These are phyloP conservation scores for Colletotrichum tabaci DNA, from an alignment of 2,329 filamentous ascomycete species.

Conservation along the genomic window DNA sequence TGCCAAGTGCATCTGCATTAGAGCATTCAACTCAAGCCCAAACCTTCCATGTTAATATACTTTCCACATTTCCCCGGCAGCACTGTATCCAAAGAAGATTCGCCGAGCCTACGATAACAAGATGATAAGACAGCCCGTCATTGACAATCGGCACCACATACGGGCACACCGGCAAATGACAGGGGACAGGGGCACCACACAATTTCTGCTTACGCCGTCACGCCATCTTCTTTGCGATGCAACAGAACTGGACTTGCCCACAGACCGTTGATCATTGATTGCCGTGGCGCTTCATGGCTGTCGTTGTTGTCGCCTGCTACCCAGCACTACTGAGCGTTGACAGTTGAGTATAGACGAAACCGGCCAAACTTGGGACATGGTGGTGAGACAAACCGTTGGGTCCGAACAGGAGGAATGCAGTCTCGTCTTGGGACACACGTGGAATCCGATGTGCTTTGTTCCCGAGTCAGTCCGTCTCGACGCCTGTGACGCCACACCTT, in stretches of 20 bases:
- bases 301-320: background rate
- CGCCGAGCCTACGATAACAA: background rate
- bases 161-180: background rate
- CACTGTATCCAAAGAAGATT: background rate
- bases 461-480: background rate
- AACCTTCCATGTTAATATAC: background rate
- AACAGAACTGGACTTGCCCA: background rate
- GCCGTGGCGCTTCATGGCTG: background rate
- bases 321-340: background rate
- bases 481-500: background rate
- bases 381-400: constrained; percentile 3
- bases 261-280: constrained; percentile 7
- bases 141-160: background rate
- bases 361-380: constrained; percentile 12
- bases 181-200: too few species aligned
- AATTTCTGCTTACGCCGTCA: background rate
- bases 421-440: constrained; percentile 15
- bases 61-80: too few species aligned
- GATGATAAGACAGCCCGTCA: background rate
- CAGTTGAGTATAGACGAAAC: background rate
- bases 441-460: background rate
- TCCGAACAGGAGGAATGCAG: constrained; percentile 8
- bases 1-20: background rate
- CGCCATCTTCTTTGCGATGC: background rate
- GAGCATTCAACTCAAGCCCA: constrained; percentile 1